Evolutionary conservation across 2,329 filamentous ascomycete species (phyloP).

Genomic region (Pleoardoris graminearum): DNA sequence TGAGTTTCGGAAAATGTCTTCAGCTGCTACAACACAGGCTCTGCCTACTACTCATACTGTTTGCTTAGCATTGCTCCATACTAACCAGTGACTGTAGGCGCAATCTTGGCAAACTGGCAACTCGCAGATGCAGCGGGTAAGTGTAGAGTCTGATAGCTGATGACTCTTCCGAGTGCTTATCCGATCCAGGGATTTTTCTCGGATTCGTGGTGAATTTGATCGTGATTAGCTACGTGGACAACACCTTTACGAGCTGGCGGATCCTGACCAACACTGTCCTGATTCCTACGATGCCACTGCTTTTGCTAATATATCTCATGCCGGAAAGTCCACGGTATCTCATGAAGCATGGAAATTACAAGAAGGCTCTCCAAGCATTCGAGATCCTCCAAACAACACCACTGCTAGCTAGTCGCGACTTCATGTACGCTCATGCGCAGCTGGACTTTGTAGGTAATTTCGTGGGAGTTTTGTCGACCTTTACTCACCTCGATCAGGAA

Average conservation of each 20-base stretch:
- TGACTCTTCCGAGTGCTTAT: not conserved
- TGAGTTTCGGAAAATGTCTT: not conserved
- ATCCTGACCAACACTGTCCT: conserved; percentile 26
- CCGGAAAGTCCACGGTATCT: conserved; percentile 23
- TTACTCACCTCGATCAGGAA: conserved; percentile 2
- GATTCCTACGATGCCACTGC: conserved; percentile 23
- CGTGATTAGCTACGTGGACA: conserved; percentile 16
- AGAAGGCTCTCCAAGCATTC: conserved; percentile 23
- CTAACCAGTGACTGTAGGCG: conserved; percentile 4
- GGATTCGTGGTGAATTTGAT: conserved; percentile 23
- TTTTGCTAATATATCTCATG: conserved; percentile 28
- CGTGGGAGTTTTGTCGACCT: not conserved
- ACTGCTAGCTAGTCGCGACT: conserved; percentile 23
- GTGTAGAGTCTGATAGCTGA: not conserved
- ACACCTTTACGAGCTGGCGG: conserved; percentile 14
- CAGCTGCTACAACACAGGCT: too few relatives aligned
- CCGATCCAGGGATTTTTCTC: conserved; percentile 19
- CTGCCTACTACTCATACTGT: not conserved
- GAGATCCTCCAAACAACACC: conserved; percentile 23
- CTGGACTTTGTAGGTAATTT: conserved; percentile 17
- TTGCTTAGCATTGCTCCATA: not conserved
- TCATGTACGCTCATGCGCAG: conserved; percentile 30
- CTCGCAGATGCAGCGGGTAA: conserved; percentile 25
- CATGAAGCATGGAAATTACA: conserved; percentile 28
- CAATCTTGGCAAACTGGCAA: conserved; percentile 28